phyloP scores from a whole-genome alignment of 2,329 filamentous ascomycete genomes.

The Arthrobotrys sinensis region DNA sequence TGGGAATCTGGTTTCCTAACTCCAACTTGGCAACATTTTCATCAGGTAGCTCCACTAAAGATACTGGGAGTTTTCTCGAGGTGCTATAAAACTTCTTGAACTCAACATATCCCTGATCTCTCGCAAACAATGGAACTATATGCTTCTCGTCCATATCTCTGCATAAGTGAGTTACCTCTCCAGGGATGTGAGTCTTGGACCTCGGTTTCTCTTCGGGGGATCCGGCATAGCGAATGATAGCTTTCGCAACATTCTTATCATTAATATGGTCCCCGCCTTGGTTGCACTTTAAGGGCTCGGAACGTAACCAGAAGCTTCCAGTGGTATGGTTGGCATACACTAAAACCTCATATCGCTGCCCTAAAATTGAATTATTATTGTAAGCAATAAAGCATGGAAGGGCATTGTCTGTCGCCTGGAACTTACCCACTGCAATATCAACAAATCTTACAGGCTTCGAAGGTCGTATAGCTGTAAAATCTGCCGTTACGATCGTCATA shows the following conservation, averaged over 20 bases:
- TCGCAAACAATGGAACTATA: constrained; percentile 10
- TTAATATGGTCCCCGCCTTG: not conserved
- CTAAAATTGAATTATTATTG: constrained; percentile 36
- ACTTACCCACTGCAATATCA: constrained; percentile 75
- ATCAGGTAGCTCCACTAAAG: not conserved
- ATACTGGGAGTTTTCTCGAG: constrained; percentile 7
- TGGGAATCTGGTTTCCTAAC: constrained; percentile 12
- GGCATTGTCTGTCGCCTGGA: constrained; percentile 62
- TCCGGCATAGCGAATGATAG: constrained; percentile 25
- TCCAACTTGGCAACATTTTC: constrained; percentile 16
- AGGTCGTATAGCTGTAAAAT: constrained; percentile 76
- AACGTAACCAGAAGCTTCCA: constrained; percentile 69
- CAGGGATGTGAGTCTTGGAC: not conserved
- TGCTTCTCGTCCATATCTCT: constrained; percentile 9
- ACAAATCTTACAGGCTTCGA: constrained; percentile 74
- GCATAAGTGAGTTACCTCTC: not conserved
- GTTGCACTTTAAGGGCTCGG: constrained; percentile 62
- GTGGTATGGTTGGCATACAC: constrained; percentile 67
- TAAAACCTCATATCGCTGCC: constrained; percentile 69
- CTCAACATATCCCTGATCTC: constrained; percentile 1
- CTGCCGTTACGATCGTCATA: constrained; percentile 76
- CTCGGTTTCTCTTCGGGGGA: not conserved
- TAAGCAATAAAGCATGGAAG: too few relatives aligned
- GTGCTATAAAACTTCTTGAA: constrained; percentile 6
- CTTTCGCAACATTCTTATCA: constrained; percentile 11